Conservation (phyloP, 768 basidiomycete species). For the Glaciozyma martinii region DNA sequence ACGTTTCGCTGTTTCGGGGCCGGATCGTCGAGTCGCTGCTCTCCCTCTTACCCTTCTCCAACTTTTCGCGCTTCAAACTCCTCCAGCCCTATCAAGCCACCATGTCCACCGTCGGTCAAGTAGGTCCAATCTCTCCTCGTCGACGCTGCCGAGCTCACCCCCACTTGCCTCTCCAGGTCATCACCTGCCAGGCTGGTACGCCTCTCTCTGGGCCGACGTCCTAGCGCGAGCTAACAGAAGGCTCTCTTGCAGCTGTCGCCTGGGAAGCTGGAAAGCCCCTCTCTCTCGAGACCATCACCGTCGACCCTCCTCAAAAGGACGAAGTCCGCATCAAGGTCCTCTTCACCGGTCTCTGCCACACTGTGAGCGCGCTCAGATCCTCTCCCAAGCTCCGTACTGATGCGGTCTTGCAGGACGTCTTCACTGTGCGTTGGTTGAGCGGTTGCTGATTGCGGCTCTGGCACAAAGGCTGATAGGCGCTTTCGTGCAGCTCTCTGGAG, state of each 20-base stretch:
- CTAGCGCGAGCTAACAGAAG: neutral
- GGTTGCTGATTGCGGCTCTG: too few relatives aligned
- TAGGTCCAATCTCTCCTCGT: neutral
- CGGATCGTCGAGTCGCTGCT: neutral
- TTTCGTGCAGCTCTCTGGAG: slow-evolving; percentile 23
- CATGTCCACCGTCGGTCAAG: slow-evolving; percentile 7
- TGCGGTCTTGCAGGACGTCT: slow-evolving; percentile 16
- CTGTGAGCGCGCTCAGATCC: slow-evolving; percentile 39
- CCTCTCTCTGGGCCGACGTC: neutral
- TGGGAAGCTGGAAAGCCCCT: slow-evolving; percentile 86
- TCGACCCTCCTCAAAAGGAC: slow-evolving; percentile 76
- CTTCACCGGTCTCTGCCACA: slow-evolving; percentile 94
- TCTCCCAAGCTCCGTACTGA: neutral
- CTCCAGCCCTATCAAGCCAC: neutral
- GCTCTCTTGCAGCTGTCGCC: slow-evolving; percentile 52
- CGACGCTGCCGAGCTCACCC: neutral
- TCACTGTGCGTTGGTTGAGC: slow-evolving; percentile 17
- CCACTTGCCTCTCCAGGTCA: slow-evolving; percentile 12
- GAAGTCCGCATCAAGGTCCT: slow-evolving; percentile 88
- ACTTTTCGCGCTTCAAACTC: neutral
- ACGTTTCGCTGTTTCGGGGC: too few relatives aligned
- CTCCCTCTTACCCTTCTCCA: neutral
- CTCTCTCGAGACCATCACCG: slow-evolving; percentile 83
- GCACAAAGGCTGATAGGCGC: neutral
- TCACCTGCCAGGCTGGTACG: slow-evolving; percentile 31